These are phyloP conservation scores for Tricholoma sp. DNA, from an alignment of 768 basidiomycete species.

Conservation along the genomic window DNA sequence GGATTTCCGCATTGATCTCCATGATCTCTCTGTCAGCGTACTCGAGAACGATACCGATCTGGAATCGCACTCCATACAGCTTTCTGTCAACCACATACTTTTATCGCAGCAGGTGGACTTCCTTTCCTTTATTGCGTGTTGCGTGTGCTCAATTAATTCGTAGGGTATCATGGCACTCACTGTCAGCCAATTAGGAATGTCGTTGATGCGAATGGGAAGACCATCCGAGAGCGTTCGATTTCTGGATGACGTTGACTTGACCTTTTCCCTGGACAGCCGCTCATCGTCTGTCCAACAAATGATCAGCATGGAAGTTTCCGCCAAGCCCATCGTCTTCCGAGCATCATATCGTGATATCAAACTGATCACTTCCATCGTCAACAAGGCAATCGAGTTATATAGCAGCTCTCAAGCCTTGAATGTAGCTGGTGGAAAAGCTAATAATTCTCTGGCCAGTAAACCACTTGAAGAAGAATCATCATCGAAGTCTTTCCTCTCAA, in stretches of 20 bases:
- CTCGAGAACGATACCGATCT: conserved; percentile 78
- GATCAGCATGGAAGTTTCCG: conserved; percentile 77
- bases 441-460: conserved; percentile 6
- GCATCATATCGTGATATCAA: conserved; percentile 95
- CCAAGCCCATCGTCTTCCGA: conserved; percentile 83
- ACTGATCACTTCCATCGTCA: conserved; percentile 81
- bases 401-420: conserved; percentile 31
- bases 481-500: conserved; percentile 8
- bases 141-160: background rate
- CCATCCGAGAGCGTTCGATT: conserved; percentile 82
- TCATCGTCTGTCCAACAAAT: conserved; percentile 63
- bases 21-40: conserved; percentile 84
- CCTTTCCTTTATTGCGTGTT: background rate
- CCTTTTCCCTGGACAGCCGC: conserved; percentile 84
- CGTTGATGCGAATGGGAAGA: conserved; percentile 82
- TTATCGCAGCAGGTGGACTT: conserved; percentile 80
- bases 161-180: conserved; percentile 81
- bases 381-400: conserved; percentile 83
- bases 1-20: conserved; percentile 81
- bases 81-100: conserved; percentile 80
- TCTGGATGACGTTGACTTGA: conserved; percentile 87
- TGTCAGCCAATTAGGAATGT: conserved; percentile 86
- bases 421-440: conserved; percentile 2
- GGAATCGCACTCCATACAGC: conserved; percentile 80
- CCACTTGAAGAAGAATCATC: background rate